phyloP scores from a whole-genome alignment of 2,329 filamentous ascomycete species.

The Incumbomyces lentus region DNA sequence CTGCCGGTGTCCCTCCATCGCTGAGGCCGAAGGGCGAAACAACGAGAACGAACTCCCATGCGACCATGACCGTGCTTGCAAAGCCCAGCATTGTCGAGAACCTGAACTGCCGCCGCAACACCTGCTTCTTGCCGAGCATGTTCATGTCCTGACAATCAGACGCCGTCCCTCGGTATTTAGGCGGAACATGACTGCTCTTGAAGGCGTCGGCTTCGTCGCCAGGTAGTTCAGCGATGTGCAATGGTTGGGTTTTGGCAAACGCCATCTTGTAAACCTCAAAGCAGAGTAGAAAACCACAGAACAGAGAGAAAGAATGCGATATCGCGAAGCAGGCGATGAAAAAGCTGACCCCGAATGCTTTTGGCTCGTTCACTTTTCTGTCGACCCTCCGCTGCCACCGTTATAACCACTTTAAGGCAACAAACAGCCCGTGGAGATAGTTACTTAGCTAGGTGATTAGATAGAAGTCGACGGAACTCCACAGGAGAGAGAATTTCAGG shows the following conservation, averaged over 20 bases:
- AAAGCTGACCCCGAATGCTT: background rate
- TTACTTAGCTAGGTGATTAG: no score
- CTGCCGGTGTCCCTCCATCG: slow-evolving; percentile 43
- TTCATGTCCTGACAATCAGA: slow-evolving; percentile 31
- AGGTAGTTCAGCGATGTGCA: background rate
- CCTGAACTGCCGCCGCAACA: slow-evolving; percentile 35
- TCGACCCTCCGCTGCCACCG: background rate
- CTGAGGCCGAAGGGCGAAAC: slow-evolving; percentile 14
- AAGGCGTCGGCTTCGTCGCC: background rate
- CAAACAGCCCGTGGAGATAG: no score
- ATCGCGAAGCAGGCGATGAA: background rate
- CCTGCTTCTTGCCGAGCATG: slow-evolving; percentile 30
- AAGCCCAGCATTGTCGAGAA: slow-evolving; percentile 38
- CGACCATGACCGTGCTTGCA: slow-evolving; percentile 32
- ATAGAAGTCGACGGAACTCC: no score
- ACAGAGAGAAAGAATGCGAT: background rate
- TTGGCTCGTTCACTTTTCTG: background rate
- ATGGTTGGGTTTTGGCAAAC: background rate
- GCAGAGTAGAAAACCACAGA: background rate
- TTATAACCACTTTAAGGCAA: no score
- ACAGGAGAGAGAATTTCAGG: no score
- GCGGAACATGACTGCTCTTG: slow-evolving; percentile 22
- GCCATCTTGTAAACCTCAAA: background rate
- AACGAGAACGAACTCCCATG: slow-evolving; percentile 34
- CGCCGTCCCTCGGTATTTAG: slow-evolving; percentile 29